These are phyloP conservation scores for Tremella yokohamensis DNA, from an alignment of 768 basidiomycete species.

Conservation along the genomic window DNA sequence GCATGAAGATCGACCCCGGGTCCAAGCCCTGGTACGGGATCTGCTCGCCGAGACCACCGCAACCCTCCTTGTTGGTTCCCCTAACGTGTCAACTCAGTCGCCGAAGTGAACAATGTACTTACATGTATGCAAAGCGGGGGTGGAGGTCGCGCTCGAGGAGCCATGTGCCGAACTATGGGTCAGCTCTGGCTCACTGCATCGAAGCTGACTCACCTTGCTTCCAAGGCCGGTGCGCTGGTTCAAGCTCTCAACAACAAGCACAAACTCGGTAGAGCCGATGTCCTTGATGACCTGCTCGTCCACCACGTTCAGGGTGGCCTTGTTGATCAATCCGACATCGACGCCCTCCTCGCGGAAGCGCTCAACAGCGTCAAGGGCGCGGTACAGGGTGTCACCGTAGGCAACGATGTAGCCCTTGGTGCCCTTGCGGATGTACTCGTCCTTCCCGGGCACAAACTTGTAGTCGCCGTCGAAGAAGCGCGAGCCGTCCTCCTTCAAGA, in stretches of 20 bases:
- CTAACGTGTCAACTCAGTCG: slow-evolving; percentile 1
- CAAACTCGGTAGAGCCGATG: slow-evolving; percentile 70
- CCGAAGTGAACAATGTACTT: slow-evolving; percentile 3
- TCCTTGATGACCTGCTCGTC: slow-evolving; percentile 74
- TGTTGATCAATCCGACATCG: slow-evolving; percentile 82
- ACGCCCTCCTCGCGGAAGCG: slow-evolving; percentile 67
- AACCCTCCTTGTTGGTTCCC: slow-evolving; percentile 51
- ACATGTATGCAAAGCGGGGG: slow-evolving; percentile 74
- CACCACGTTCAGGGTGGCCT: slow-evolving; percentile 73
- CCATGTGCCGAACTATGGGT: slow-evolving; percentile 69
- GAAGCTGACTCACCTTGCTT: slow-evolving; percentile 20
- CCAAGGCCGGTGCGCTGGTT: slow-evolving; percentile 75
- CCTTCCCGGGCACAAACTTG: slow-evolving; percentile 76
- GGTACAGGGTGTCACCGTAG: slow-evolving; percentile 82
- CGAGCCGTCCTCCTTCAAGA: slow-evolving; percentile 70
- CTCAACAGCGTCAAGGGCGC: slow-evolving; percentile 77
- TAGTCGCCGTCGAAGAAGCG: slow-evolving; percentile 66
- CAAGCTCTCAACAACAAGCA: slow-evolving; percentile 77
- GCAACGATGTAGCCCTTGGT: slow-evolving; percentile 76
- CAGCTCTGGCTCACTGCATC: background rate
- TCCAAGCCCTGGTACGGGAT: slow-evolving; percentile 79
- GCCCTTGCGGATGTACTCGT: slow-evolving; percentile 74
- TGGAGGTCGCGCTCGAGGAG: slow-evolving; percentile 74
- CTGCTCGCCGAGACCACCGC: slow-evolving; percentile 71
- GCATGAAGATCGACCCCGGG: slow-evolving; percentile 55